Evolutionary conservation across 106 monocot genomes (phyloP), one percentile per base, ranked within the genome.

Genomic region (Dioscorea zingiberensis): DNA sequence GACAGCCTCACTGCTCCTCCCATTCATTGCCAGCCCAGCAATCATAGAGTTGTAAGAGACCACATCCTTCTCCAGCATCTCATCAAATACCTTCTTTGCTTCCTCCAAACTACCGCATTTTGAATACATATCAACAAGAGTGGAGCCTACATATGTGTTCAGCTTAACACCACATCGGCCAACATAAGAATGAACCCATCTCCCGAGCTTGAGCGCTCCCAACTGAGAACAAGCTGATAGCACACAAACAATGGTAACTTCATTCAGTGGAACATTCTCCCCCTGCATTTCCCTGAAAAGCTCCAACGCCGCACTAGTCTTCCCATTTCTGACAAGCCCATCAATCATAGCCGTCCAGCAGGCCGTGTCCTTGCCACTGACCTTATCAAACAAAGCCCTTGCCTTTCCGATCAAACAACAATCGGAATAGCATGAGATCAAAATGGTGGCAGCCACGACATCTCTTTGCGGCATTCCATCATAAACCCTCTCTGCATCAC

Each of bases 291-390:
- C 64, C 47, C 83, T 74, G 48, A 87, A 80, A 46, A 83, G 59
- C 5, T 74, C 57, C 73, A 87, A 44, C 1, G 83, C 79, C 25
- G 58, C 76, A 23, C 67, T 74, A 47, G 46, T 48, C 55, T 32
- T 57, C 38, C 74, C 77, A 4, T 83, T 87, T 56, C 65, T 61
- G 21, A 72, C 74, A 21, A 66, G 59, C 48, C 83, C 77, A 13
- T 83, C 68, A 15, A 87, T 87, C 77, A 80, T 83, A 18, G 83
- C 71, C 1, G 80, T 80, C 83, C 80, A 83, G 44, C 87, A 87
- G 17, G 80, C 77, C 2, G 77, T 80, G 48, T 83, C 87, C 80
- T 68, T 83, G 3, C 65, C 68, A 16, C 18, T 21, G 21, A 66
- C 69, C 2, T 18, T 7, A 3, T 65, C 74, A 55, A 83, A 87